Evolutionary conservation across 306 rosid species (phyloP).

Genomic region (Phaseolus lunatus): DNA sequence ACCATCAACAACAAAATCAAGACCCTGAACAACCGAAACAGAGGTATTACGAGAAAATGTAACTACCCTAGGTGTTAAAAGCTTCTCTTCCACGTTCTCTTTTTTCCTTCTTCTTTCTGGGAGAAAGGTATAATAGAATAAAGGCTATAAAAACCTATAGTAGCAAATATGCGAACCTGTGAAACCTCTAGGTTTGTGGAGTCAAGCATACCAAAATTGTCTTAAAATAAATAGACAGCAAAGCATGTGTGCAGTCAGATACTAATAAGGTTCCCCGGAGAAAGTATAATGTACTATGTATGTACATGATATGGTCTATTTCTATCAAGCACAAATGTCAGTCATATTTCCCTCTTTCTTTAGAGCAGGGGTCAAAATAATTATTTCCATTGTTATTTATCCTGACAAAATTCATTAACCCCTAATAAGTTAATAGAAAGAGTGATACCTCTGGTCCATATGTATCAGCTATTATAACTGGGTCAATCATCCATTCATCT

Average conservation of each 20-base stretch:
- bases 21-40: conserved; percentile 68
- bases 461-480: conserved; percentile 81
- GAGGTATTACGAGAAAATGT: conserved; percentile 5
- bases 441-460: conserved; percentile 87
- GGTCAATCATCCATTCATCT: conserved; percentile 90
- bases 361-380: background rate
- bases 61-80: background rate
- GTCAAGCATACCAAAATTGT: conserved; percentile 1
- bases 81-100: no score
- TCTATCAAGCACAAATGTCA: conserved; percentile 31
- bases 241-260: conserved; percentile 25
- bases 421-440: conserved; percentile 14
- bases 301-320: conserved; percentile 15
- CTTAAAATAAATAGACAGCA: background rate
- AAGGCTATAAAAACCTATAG: background rate
- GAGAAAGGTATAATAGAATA: background rate
- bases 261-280: conserved; percentile 6
- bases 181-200: background rate
- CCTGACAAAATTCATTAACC: background rate
- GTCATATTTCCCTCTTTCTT: background rate
- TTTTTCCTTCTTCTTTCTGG: background rate
- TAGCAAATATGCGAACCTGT: conserved; percentile 20
- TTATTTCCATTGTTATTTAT: conserved; percentile 1
- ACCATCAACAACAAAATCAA: conserved; percentile 92
- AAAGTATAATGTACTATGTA: background rate